Evolutionary conservation across 345 rosid species (phyloP).

Genomic region (Erucastrum elatum): DNA sequence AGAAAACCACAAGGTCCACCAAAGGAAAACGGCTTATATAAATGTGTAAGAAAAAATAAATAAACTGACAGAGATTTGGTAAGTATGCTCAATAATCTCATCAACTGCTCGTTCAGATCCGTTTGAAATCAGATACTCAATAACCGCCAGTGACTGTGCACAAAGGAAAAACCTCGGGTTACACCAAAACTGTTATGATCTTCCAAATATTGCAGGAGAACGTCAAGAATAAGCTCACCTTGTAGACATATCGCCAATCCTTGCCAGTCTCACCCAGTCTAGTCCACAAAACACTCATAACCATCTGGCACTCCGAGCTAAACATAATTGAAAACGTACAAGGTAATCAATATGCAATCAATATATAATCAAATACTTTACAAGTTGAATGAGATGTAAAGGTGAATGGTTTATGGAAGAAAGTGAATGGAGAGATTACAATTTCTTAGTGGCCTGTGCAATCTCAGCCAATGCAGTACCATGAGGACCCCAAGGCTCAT

Average conservation of each 20-base stretch:
- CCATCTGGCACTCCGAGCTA: conserved; percentile 93
- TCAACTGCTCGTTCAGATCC: conserved; percentile 99
- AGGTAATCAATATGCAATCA: too few species aligned
- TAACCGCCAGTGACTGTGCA: conserved; percentile 81
- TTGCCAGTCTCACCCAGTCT: conserved; percentile 89
- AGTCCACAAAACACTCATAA: conserved; percentile 93
- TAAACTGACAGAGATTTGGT: conserved; percentile 85
- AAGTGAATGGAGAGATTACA: conserved; percentile 54
- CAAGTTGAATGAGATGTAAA: too few species aligned
- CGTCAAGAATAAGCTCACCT: conserved; percentile 48
- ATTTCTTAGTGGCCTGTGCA: conserved; percentile 88
- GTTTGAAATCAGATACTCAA: conserved; percentile 88
- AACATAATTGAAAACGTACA: conserved; percentile 29
- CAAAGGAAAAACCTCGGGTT: not conserved
- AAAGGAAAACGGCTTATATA: not conserved
- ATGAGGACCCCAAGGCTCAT: conserved; percentile 99
- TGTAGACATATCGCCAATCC: conserved; percentile 98
- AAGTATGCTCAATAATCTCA: conserved; percentile 93
- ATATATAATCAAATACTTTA: conserved; percentile 7
- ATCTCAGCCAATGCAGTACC: conserved; percentile 93
- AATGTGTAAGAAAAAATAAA: conserved; percentile 8
- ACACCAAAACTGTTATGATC: not conserved
- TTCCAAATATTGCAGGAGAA: conserved; percentile 12
- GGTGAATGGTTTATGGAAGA: too few species aligned
- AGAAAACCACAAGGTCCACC: conserved; percentile 19